phyloP scores from a whole-genome alignment of 1,139 yeast species.

The Kodamaea sp. region DNA sequence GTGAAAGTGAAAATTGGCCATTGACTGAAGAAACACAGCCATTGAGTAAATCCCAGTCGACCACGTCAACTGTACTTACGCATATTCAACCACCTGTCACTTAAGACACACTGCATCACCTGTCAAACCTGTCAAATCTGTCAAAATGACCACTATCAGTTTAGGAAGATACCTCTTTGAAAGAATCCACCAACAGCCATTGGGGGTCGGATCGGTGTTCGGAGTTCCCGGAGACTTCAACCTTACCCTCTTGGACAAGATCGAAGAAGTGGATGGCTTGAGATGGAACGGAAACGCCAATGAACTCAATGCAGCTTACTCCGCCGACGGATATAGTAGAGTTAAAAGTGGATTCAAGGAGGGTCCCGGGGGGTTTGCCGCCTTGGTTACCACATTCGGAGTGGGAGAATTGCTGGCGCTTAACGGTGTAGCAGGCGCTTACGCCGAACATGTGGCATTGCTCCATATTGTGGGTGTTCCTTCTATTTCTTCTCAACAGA shows the following conservation, averaged over 20 bases:
- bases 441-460: conserved; percentile 60
- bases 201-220: conserved; percentile 39
- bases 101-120: too few species aligned
- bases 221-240: conserved; percentile 67
- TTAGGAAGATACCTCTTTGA: conserved; percentile 46
- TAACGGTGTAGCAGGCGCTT: conserved; percentile 61
- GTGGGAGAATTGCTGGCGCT: conserved; percentile 63
- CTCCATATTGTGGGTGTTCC: conserved; percentile 56
- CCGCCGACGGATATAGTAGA: conserved; percentile 73
- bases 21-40: too few species aligned
- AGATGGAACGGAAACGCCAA: conserved; percentile 71
- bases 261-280: conserved; percentile 54
- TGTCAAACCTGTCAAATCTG: too few species aligned
- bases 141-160: conserved; percentile 31
- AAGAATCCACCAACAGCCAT: conserved; percentile 36
- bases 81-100: too few species aligned
- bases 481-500: conserved; percentile 37
- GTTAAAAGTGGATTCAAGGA: conserved; percentile 50
- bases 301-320: conserved; percentile 71
- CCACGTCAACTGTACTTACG: too few species aligned
- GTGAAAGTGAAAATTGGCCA: too few species aligned
- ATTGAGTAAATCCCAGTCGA: too few species aligned
- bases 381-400: conserved; percentile 66
- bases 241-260: conserved; percentile 63
- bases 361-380: conserved; percentile 50